Evolutionary conservation across 2,329 filamentous ascomycete genomes (phyloP).

Genomic region (Curvularia eragrostidis): DNA sequence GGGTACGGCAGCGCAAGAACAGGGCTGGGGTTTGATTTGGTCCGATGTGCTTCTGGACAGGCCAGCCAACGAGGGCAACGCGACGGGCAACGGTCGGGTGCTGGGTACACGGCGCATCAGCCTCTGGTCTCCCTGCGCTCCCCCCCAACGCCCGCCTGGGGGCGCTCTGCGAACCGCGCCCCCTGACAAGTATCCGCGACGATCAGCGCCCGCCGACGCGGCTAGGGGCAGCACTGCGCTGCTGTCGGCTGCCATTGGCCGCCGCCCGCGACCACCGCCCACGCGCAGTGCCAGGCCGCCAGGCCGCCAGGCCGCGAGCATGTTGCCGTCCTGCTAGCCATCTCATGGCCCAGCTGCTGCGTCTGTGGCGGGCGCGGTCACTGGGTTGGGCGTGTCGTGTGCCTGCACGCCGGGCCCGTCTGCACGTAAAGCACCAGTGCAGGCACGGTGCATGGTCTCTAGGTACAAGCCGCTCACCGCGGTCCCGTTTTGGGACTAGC

Average conservation of each 20-base stretch:
- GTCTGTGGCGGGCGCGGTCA: not conserved
- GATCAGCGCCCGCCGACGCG: conserved; percentile 20
- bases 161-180: conserved; percentile 16
- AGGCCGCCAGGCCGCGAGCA: too few species aligned
- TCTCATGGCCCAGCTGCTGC: not conserved
- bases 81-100: conserved; percentile 13
- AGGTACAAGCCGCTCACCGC: conserved; percentile 20
- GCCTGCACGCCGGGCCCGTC: not conserved
- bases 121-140: conserved; percentile 3
- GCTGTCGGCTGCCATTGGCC: conserved; percentile 18
- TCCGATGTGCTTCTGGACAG: conserved; percentile 4
- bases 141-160: not conserved
- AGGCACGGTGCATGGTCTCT: too few species aligned
- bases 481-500: conserved; percentile 22
- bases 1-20: conserved; percentile 7
- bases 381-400: not conserved
- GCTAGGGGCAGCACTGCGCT: not conserved
- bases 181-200: conserved; percentile 20
- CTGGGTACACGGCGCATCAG: conserved; percentile 1
- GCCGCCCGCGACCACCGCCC: not conserved
- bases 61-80: conserved; percentile 10
- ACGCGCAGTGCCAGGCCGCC: too few species aligned
- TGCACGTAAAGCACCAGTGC: too few species aligned
- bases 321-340: not conserved
- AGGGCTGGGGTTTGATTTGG: conserved; percentile 8